These are phyloP conservation scores for Yamadazyma aaseri DNA, from an alignment of 1,139 yeast genomes.

Conservation along the genomic window DNA sequence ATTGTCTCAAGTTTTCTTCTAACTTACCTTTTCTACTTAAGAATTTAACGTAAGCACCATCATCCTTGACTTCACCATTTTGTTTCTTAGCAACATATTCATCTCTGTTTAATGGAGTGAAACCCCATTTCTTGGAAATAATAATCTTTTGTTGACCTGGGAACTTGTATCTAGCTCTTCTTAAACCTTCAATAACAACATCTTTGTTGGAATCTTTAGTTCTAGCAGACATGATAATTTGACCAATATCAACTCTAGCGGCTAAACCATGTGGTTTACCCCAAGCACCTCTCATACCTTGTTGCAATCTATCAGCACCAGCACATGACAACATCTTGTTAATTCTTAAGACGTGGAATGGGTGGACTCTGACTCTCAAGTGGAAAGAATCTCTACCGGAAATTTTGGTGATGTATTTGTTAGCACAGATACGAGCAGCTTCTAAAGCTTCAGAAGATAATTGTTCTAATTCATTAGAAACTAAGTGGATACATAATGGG, in stretches of 20 bases:
- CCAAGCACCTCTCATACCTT: conserved; percentile 99
- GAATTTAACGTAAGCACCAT: conserved; percentile 99
- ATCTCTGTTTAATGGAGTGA: conserved; percentile 98
- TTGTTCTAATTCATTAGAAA: conserved; percentile 98
- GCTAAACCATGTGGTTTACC: conserved; percentile 99
- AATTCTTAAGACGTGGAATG: conserved; percentile 99
- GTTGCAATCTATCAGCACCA: conserved; percentile 99
- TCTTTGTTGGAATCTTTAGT: conserved; percentile 98
- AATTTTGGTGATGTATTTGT: conserved; percentile 96
- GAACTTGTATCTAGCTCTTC: conserved; percentile 99
- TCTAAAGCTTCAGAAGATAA: conserved; percentile 99
- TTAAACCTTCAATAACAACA: conserved; percentile 96
- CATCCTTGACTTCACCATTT: conserved; percentile 98
- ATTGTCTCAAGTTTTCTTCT: conserved; percentile 85
- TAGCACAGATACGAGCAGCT: conserved; percentile 99
- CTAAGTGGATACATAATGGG: conserved; percentile 99
- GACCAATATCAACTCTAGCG: conserved; percentile 99
- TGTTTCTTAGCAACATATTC: conserved; percentile 93
- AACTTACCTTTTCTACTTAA: conserved; percentile 94
- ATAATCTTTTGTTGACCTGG: conserved; percentile 99
- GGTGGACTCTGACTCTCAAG: conserved; percentile 99
- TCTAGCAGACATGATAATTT: conserved; percentile 96
- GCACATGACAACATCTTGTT: conserved; percentile 99
- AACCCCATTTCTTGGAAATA: conserved; percentile 99
- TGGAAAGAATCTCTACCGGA: conserved; percentile 99